Conservation (phyloP, 2,329 filamentous ascomycete genomes). For the Ophiostoma angusticollis region DNA sequence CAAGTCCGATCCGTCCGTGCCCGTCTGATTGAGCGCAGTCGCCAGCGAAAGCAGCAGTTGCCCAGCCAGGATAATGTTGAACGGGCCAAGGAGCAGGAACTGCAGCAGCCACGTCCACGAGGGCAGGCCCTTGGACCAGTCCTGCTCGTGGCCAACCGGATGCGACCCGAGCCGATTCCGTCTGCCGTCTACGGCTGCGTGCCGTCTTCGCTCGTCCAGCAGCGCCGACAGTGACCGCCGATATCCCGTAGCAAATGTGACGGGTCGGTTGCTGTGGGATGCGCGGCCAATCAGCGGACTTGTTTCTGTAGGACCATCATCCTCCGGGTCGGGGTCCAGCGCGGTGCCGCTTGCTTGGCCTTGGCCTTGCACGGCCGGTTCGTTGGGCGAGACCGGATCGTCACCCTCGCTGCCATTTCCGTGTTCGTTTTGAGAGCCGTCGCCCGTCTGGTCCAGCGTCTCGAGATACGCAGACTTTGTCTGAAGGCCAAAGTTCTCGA, state of each 20-base stretch:
- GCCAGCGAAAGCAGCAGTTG: slow-evolving; percentile 65
- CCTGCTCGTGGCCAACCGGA: slow-evolving; percentile 61
- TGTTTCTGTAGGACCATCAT: slow-evolving; percentile 33
- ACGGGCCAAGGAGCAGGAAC: slow-evolving; percentile 65
- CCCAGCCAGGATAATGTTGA: slow-evolving; percentile 63
- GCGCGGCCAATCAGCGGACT: slow-evolving; percentile 33
- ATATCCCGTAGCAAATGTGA: slow-evolving; percentile 44
- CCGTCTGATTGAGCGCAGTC: slow-evolving; percentile 64
- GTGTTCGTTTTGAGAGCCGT: neutral
- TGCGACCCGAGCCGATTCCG: slow-evolving; percentile 19
- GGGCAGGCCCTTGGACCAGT: slow-evolving; percentile 70
- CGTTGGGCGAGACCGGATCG: slow-evolving; percentile 23
- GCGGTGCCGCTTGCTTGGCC: slow-evolving; percentile 15
- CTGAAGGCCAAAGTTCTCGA: slow-evolving; percentile 68
- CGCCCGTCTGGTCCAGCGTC: slow-evolving; percentile 28
- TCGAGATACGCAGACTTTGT: slow-evolving; percentile 57
- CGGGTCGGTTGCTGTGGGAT: slow-evolving; percentile 20
- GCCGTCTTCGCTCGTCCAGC: slow-evolving; percentile 14
- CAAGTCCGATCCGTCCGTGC: slow-evolving; percentile 65
- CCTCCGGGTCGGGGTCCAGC: slow-evolving; percentile 24
- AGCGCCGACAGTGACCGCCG: slow-evolving; percentile 32
- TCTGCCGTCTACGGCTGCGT: slow-evolving; percentile 13
- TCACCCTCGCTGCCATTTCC: slow-evolving; percentile 19
- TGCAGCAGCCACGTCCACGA: slow-evolving; percentile 82
- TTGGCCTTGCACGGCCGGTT: slow-evolving; percentile 17